These are phyloP conservation scores for Pyrrhoderma lamaoense DNA, from an alignment of 1,284 basidiomycete genomes.

Conservation along the genomic window DNA sequence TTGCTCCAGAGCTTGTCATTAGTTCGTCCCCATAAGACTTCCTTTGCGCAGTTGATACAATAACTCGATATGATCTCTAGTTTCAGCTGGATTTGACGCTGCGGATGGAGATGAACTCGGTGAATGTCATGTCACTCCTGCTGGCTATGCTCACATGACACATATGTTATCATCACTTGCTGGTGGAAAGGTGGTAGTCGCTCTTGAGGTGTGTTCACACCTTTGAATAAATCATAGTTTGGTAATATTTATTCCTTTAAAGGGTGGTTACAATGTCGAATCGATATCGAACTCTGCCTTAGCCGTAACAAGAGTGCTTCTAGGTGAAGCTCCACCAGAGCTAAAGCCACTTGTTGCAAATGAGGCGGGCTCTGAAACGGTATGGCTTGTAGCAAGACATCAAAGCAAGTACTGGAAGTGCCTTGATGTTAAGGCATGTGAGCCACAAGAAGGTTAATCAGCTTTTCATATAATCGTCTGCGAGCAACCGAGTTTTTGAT, in stretches of 20 bases:
- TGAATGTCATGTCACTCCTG: constrained; percentile 83
- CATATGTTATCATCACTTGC: constrained; percentile 92
- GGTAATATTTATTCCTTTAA: constrained; percentile 6
- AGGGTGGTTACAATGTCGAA: constrained; percentile 96
- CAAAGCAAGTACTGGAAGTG: constrained; percentile 91
- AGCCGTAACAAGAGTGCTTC: constrained; percentile 77
- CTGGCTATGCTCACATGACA: constrained; percentile 98
- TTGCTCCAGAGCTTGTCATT: constrained; percentile 92
- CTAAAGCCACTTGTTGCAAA: constrained; percentile 65
- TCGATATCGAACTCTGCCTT: constrained; percentile 84
- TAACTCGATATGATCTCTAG: constrained; percentile 34
- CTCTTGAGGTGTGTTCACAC: constrained; percentile 74
- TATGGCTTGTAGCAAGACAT: constrained; percentile 78
- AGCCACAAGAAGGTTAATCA: constrained; percentile 66
- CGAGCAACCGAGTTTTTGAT: too few species aligned
- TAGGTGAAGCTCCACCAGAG: constrained; percentile 80
- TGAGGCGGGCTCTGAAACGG: constrained; percentile 76
- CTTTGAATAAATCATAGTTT: too few species aligned
- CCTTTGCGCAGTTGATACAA: neutral
- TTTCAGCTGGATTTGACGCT: constrained; percentile 97
- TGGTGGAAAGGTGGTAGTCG: constrained; percentile 83
- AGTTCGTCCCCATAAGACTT: constrained; percentile 46
- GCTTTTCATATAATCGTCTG: neutral
- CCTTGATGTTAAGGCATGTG: constrained; percentile 70
- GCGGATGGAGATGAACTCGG: constrained; percentile 91